These are phyloP conservation scores for Hippophae rhamnoides DNA, from an alignment of 306 rosid species.

Conservation along the genomic window DNA sequence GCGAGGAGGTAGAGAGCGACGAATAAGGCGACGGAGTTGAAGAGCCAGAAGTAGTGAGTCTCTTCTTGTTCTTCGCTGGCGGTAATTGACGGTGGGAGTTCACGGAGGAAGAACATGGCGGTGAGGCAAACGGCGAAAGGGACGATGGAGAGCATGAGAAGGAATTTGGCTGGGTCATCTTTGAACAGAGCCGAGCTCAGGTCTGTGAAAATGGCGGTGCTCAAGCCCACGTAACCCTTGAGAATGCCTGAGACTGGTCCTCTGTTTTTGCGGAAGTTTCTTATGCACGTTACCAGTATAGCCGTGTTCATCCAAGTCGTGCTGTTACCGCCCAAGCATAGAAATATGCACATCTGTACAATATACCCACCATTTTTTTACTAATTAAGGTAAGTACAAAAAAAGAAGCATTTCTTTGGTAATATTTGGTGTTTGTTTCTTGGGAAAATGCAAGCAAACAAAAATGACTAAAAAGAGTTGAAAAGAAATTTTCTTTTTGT, in stretches of 20 bases:
- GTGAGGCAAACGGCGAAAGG: slow-evolving; percentile 66
- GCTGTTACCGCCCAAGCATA: slow-evolving; percentile 95
- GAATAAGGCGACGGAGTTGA: slow-evolving; percentile 51
- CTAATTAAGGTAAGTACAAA: background rate
- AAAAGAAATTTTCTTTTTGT: too few species aligned
- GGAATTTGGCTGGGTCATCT: slow-evolving; percentile 50
- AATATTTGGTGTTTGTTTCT: too few species aligned
- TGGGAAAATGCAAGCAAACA: too few species aligned
- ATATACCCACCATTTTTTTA: background rate
- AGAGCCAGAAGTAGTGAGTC: slow-evolving; percentile 41
- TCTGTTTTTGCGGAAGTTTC: slow-evolving; percentile 65
- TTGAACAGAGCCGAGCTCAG: slow-evolving; percentile 61
- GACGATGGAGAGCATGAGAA: slow-evolving; percentile 52
- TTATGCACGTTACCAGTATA: slow-evolving; percentile 62
- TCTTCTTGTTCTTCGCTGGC: slow-evolving; percentile 38
- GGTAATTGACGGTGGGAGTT: slow-evolving; percentile 32
- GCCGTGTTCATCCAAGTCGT: slow-evolving; percentile 99
- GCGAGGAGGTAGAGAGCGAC: slow-evolving; percentile 53
- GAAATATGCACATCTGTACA: slow-evolving; percentile 60
- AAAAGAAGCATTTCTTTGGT: too few species aligned
- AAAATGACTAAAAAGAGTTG: too few species aligned
- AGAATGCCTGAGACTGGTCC: slow-evolving; percentile 85
- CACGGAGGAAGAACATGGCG: slow-evolving; percentile 77
- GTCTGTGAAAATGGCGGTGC: slow-evolving; percentile 89
- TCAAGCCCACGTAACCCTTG: slow-evolving; percentile 72